Conservation (phyloP, 176 grass and related monocot genomes). For the Carex cristatella region DNA sequence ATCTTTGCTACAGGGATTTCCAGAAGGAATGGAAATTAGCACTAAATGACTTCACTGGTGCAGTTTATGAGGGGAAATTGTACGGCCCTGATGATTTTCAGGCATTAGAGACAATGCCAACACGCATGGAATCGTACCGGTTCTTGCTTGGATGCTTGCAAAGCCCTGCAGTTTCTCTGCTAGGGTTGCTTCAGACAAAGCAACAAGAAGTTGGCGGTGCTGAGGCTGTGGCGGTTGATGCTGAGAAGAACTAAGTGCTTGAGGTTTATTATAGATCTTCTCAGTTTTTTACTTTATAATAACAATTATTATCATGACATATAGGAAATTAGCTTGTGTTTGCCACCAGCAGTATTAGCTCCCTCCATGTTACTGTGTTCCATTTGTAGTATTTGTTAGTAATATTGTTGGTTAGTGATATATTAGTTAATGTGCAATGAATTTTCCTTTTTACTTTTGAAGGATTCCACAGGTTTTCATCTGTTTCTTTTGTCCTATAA, state of each 20-base stretch:
- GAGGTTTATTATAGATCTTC: not conserved
- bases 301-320: not conserved
- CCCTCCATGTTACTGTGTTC: not conserved
- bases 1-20: constrained; percentile 43
- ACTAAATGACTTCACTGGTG: constrained; percentile 89
- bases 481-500: not conserved
- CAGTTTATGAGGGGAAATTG: constrained; percentile 81
- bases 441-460: not conserved
- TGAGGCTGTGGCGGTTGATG: not conserved
- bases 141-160: constrained; percentile 79
- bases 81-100: constrained; percentile 82
- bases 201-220: not conserved
- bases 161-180: constrained; percentile 57
- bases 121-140: constrained; percentile 58
- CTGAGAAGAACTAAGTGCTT: not conserved
- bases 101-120: constrained; percentile 84
- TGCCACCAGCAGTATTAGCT: not conserved
- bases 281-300: not conserved
- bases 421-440: not conserved
- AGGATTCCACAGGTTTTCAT: not conserved
- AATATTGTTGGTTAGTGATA: not conserved
- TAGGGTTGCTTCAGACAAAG: constrained; percentile 34
- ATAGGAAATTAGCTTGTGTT: not conserved
- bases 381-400: not conserved
- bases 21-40: constrained; percentile 77